These are phyloP conservation scores for Henningerozyma blattae DNA, from an alignment of 805 yeast species.

Conservation along the genomic window DNA sequence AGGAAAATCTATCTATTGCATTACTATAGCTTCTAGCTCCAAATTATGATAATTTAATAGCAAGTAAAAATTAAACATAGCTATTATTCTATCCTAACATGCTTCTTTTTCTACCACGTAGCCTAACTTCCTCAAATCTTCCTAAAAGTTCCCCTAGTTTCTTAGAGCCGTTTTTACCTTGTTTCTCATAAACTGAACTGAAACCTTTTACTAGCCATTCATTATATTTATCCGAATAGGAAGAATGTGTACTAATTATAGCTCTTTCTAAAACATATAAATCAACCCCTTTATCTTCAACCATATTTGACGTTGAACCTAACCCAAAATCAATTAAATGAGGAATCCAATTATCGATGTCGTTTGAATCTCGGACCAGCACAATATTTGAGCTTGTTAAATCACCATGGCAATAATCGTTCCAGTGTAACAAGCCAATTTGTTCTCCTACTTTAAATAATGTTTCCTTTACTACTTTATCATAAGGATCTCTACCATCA, in stretches of 20 bases:
- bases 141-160: constrained; percentile 40
- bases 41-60: too few species aligned
- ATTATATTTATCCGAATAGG: constrained; percentile 49
- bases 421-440: constrained; percentile 59
- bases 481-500: constrained; percentile 20
- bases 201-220: constrained; percentile 69
- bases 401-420: constrained; percentile 87
- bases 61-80: too few species aligned
- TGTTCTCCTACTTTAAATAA: constrained; percentile 48
- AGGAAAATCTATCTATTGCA: background rate
- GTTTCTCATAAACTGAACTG: constrained; percentile 24
- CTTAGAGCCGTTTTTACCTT: constrained; percentile 27
- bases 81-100: constrained; percentile 75
- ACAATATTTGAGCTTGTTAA: constrained; percentile 83
- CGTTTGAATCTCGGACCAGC: constrained; percentile 24
- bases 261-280: constrained; percentile 90
- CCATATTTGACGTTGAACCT: constrained; percentile 58
- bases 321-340: constrained; percentile 85
- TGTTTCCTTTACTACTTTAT: constrained; percentile 30
- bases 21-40: background rate
- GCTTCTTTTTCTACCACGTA: constrained; percentile 90
- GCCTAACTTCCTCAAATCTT: constrained; percentile 71
- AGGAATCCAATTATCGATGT: constrained; percentile 29
- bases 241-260: constrained; percentile 79
- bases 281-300: constrained; percentile 97